Percentiles rank a stretch among this genome's conserved stretches.
Conservation (phyloP, 257 asterid species). For the Gentiana dahurica region DNA sequence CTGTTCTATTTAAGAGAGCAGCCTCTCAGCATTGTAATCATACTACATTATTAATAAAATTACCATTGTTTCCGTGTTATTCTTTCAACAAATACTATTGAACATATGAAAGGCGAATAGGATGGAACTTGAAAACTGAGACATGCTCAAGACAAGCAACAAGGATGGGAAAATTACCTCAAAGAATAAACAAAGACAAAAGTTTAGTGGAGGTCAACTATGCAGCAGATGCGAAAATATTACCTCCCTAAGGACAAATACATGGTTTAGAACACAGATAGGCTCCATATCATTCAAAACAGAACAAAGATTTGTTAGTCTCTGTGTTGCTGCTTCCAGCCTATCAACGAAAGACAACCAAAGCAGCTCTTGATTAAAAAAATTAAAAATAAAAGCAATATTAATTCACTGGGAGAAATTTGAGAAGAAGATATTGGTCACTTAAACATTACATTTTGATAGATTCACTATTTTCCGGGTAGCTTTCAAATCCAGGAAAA, state of each 20-base stretch:
- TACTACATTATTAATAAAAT: too few species aligned
- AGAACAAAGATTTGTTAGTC: slow-evolving; percentile 92
- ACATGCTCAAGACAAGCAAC: not conserved
- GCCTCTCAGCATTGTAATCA: too few species aligned
- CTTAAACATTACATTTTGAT: slow-evolving; percentile 54
- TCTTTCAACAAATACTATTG: too few species aligned
- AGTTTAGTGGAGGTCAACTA: too few species aligned
- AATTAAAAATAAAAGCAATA: not conserved
- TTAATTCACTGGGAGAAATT: not conserved
- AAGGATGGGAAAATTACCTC: not conserved
- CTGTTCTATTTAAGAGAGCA: too few species aligned
- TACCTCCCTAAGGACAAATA: slow-evolving; percentile 97
- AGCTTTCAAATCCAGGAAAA: slow-evolving; percentile 90
- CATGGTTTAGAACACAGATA: slow-evolving; percentile 92
- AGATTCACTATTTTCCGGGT: slow-evolving; percentile 80
- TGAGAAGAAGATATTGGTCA: slow-evolving; percentile 5
- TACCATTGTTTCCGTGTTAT: too few species aligned
- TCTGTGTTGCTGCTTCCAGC: slow-evolving; percentile 99
- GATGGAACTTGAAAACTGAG: not conserved
- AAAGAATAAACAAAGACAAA: too few species aligned
- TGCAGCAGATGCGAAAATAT: not conserved
- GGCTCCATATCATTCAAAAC: slow-evolving; percentile 99
- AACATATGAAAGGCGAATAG: not conserved
- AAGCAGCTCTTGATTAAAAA: slow-evolving; percentile 5
- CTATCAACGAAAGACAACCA: slow-evolving; percentile 36